Conservation (phyloP, 208 protist species). For the Trypanosoma conorhini region DNA sequence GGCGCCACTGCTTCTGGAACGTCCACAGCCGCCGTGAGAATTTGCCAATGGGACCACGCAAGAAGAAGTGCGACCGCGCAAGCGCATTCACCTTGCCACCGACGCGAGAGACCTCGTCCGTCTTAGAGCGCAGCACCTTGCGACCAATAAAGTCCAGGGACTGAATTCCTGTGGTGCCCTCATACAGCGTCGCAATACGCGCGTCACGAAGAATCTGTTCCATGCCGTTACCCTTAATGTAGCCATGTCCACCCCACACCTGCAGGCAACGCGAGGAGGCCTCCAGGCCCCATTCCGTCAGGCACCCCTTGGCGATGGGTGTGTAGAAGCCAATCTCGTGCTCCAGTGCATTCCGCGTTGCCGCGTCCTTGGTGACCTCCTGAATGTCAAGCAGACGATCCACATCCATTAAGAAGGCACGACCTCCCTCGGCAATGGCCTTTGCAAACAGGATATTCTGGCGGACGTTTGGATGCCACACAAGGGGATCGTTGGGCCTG, state of each 20-base stretch:
- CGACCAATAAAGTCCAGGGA: slow-evolving; percentile 85
- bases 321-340: slow-evolving; percentile 86
- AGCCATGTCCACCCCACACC: slow-evolving; percentile 80
- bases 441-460: slow-evolving; percentile 81
- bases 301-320: slow-evolving; percentile 81
- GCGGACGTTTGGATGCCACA: slow-evolving; percentile 81
- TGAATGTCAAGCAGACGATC: slow-evolving; percentile 68
- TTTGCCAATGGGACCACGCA: slow-evolving; percentile 36
- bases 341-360: slow-evolving; percentile 38
- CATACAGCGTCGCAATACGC: slow-evolving; percentile 74
- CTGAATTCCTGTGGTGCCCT: slow-evolving; percentile 87
- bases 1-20: slow-evolving; percentile 67
- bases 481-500: slow-evolving; percentile 59
- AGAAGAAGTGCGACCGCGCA: slow-evolving; percentile 37
- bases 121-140: slow-evolving; percentile 72
- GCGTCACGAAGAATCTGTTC: slow-evolving; percentile 81
- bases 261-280: slow-evolving; percentile 58
- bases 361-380: slow-evolving; percentile 23
- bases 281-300: slow-evolving; percentile 83
- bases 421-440: slow-evolving; percentile 82
- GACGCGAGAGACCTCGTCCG: slow-evolving; percentile 46
- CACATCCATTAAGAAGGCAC: slow-evolving; percentile 75
- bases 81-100: slow-evolving; percentile 43
- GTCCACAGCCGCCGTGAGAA: slow-evolving; percentile 51
- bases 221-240: slow-evolving; percentile 84